phyloP scores from a whole-genome alignment of 78 protist genomes.

The Dictyostelium citrinum region DNA sequence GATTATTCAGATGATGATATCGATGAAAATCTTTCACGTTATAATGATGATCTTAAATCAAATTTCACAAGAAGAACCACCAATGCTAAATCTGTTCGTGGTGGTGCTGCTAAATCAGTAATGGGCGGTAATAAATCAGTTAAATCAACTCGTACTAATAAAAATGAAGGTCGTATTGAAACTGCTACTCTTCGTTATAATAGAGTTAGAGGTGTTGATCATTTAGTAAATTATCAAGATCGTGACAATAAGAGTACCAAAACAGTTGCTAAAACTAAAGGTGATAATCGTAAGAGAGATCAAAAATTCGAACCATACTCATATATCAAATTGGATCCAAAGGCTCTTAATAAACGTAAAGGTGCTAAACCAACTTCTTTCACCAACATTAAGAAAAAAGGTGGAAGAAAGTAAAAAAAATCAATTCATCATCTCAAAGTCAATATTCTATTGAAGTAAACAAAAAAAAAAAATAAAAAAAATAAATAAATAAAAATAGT shows the following conservation, averaged over 20 bases:
- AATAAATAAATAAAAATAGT: too few relatives aligned
- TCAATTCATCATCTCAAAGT: neutral
- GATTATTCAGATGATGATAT: conserved; percentile 21
- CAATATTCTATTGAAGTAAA: too few relatives aligned
- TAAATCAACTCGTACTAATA: neutral
- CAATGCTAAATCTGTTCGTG: neutral
- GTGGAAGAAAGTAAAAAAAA: neutral
- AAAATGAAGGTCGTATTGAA: conserved; percentile 24
- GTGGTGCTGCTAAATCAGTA: neutral
- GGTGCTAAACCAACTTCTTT: neutral
- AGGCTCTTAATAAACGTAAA: conserved; percentile 48
- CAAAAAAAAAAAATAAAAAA: too few relatives aligned
- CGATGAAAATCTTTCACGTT: neutral
- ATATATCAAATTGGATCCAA: conserved; percentile 71
- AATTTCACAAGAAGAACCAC: conserved; percentile 40
- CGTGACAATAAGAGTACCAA: neutral
- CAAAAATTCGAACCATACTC: conserved; percentile 57
- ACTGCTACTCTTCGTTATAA: conserved; percentile 37
- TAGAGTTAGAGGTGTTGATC: conserved; percentile 54
- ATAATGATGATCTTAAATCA: conserved; percentile 39
- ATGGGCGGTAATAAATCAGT: neutral
- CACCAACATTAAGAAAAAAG: neutral
- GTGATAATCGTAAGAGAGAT: conserved; percentile 27
- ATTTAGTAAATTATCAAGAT: conserved; percentile 9
- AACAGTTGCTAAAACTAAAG: conserved; percentile 7